Conservation (phyloP, 2,329 filamentous ascomycete species). For the Penicillium carneum region DNA sequence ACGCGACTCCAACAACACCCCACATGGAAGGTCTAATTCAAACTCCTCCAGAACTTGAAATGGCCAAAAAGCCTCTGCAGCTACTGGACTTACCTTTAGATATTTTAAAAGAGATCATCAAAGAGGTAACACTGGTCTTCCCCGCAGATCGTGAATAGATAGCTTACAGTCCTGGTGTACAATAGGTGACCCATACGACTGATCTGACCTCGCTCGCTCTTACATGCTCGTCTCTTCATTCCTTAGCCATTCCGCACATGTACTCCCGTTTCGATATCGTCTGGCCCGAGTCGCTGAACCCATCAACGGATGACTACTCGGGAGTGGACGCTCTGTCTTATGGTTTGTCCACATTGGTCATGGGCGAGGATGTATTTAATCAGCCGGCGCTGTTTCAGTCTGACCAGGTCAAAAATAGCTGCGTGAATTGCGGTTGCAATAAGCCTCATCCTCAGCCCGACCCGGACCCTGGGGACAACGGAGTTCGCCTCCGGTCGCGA, state of each 20-base stretch:
- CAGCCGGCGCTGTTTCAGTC: slow-evolving; percentile 52
- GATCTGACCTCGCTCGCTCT: slow-evolving; percentile 79
- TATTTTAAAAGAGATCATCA: slow-evolving; percentile 77
- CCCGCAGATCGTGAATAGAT: not conserved
- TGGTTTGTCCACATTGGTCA: slow-evolving; percentile 78
- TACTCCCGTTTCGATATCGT: slow-evolving; percentile 88
- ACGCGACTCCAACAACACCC: slow-evolving; percentile 21
- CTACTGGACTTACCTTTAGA: slow-evolving; percentile 80
- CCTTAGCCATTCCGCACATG: slow-evolving; percentile 76
- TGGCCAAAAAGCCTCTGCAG: slow-evolving; percentile 62
- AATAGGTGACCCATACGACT: slow-evolving; percentile 78
- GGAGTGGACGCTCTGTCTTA: slow-evolving; percentile 85
- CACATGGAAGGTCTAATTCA: slow-evolving; percentile 16
- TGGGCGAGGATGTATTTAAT: slow-evolving; percentile 70
- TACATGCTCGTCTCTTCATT: slow-evolving; percentile 78
- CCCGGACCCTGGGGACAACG: slow-evolving; percentile 3
- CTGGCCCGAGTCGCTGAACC: slow-evolving; percentile 74
- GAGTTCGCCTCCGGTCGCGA: slow-evolving; percentile 44
- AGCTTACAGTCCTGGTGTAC: slow-evolving; percentile 15
- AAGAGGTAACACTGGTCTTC: slow-evolving; percentile 64
- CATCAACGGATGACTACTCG: slow-evolving; percentile 69
- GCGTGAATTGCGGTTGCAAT: slow-evolving; percentile 44
- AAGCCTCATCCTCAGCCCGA: slow-evolving; percentile 28
- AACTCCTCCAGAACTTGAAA: not conserved
- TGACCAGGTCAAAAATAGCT: slow-evolving; percentile 21